Conservation (phyloP, 805 yeast species). For the Lachancea sp. region DNA sequence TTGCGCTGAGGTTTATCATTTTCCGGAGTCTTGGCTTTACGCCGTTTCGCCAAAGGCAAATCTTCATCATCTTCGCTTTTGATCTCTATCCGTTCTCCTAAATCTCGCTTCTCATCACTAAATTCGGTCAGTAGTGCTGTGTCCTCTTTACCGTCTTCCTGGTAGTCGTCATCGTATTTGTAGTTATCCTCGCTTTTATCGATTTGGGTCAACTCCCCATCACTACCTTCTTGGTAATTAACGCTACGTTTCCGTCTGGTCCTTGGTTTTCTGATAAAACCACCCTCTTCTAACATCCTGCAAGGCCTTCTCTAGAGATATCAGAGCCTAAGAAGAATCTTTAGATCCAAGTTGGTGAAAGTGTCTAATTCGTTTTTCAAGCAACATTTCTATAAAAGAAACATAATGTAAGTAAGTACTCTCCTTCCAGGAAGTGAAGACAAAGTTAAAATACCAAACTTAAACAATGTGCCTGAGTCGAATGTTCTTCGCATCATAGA, state of each 20-base stretch:
- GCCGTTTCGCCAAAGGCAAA: conserved; percentile 18
- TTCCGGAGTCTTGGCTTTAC: conserved; percentile 11
- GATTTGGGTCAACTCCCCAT: conserved; percentile 9
- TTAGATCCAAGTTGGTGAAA: no score
- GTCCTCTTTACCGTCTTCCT: conserved; percentile 20
- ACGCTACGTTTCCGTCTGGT: conserved; percentile 31
- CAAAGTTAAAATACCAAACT: no score
- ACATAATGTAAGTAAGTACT: no score
- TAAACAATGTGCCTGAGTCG: no score
- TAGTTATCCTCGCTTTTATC: conserved; percentile 4
- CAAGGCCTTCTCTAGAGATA: no score
- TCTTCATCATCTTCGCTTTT: conserved; percentile 19
- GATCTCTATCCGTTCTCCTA: conserved; percentile 18
- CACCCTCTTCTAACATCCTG: conserved; percentile 25
- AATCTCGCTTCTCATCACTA: conserved; percentile 12
- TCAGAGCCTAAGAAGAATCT: no score
- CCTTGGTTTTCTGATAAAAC: conserved; percentile 24
- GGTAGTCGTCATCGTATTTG: conserved; percentile 12
- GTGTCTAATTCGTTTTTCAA: no score
- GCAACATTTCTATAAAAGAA: no score
- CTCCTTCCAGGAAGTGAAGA: no score
- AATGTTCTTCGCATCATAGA: no score
- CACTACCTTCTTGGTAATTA: conserved; percentile 33
- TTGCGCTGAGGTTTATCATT: conserved; percentile 10
- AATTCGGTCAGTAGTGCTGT: conserved; percentile 9